Base-by-base conservation (phyloP, 305 asterid genomes). In the Plantago lanceolata region DNA sequence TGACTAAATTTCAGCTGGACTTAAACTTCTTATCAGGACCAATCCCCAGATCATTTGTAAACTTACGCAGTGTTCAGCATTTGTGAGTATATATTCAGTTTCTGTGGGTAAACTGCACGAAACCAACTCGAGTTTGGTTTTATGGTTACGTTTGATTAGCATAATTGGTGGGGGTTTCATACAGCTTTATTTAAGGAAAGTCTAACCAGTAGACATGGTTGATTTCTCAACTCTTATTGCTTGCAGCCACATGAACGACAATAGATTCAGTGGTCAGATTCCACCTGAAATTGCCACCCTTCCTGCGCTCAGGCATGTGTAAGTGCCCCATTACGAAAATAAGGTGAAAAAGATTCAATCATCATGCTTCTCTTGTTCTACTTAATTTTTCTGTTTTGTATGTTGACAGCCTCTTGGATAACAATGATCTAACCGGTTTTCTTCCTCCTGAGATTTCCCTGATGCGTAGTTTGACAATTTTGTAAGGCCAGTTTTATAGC, bases 211-310 rank as follows among this genome's bases (percentile, higher is more conserved):
- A 33, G 1, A 33, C 9, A 5, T 33, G 40, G 40, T 8, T 33
- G 11, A 9, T 40, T 0, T 40, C 14, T 1, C 15, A 33, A 33
- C 3, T 40, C 7, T 28, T 24, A 13, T 24, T 53, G 15, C 19
- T 31, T 65, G 79, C 81, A 84, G 88, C 79, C 91, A 84, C 79
- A 84, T 82, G 91, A 84, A 84, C 75, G 54, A 82, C 80, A 82
- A 84, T 53, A 67, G 17, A 13, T 65, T 84, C 73, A 79, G 81
- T 31, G 88, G 91, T 49, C 91, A 84, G 79, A 57, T 84, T 59
- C 91, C 91, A 48, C 73, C 80, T 4, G 88, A 79, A 73, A 68
- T 84, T 45, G 52, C 74, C 20, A 48, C 49, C 31, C 88, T 84
- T 65, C 79, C 80, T 7, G 33, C 44, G 55, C 89, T 84, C 54